A percentile compares a stretch with the other conserved stretches of the same genome.
Conservation (phyloP, 2,329 filamentous ascomycete species). For the Biscogniauxia sp. region DNA sequence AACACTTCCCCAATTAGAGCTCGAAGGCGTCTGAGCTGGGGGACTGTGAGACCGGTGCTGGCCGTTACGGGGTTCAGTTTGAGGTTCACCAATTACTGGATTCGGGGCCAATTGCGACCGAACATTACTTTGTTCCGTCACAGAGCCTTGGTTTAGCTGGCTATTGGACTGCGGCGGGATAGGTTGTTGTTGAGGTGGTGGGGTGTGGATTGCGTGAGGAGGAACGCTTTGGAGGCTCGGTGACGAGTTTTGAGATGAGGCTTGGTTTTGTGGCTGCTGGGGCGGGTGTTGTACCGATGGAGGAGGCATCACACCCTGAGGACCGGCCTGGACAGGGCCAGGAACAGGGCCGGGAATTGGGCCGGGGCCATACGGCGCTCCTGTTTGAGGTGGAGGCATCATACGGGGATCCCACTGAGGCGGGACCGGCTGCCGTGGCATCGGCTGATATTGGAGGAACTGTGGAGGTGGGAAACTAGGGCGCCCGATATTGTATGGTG, state of each 20-base stretch:
- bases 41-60: conserved; percentile 8
- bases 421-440: conserved; percentile 11
- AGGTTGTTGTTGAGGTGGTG: conserved; percentile 6
- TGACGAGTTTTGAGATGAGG: neutral
- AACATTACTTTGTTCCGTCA: conserved; percentile 3
- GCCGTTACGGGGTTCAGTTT: conserved; percentile 1
- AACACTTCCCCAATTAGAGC: conserved; percentile 19
- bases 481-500: conserved; percentile 29
- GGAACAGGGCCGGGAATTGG: conserved; percentile 1
- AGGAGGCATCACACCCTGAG: conserved; percentile 3
- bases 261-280: neutral
- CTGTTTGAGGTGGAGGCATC: conserved; percentile 10
- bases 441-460: conserved; percentile 18
- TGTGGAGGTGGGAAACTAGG: conserved; percentile 14
- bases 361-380: conserved; percentile 7
- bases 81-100: conserved; percentile 4
- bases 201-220: conserved; percentile 7
- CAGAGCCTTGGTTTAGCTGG: conserved; percentile 2
- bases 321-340: neutral
- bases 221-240: conserved; percentile 5
- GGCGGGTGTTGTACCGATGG: neutral
- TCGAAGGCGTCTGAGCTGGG: conserved; percentile 12
- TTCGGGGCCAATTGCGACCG: neutral
- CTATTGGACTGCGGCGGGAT: conserved; percentile 7
- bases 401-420: conserved; percentile 24